Conservation (phyloP, 2,329 filamentous ascomycete genomes). For the Neofusicoccum kwambonambiense region DNA sequence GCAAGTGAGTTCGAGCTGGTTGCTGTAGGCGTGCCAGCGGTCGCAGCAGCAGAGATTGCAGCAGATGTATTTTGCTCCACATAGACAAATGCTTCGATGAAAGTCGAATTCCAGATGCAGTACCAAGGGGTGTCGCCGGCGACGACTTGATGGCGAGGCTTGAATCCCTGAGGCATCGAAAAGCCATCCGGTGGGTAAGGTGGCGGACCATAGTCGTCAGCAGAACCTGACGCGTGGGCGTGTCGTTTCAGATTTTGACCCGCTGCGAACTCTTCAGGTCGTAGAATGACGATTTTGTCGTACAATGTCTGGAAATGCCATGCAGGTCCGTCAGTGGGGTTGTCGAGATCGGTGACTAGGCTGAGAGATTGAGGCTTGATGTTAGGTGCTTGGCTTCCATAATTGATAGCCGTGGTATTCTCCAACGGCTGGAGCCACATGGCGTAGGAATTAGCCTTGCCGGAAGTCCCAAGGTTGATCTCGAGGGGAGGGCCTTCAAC, state of each 20-base stretch:
- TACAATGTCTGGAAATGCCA: slow-evolving; percentile 63
- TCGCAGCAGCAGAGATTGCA: slow-evolving; percentile 26
- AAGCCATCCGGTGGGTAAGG: not conserved
- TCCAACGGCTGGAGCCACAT: slow-evolving; percentile 28
- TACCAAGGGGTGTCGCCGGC: slow-evolving; percentile 66
- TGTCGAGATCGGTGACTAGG: slow-evolving; percentile 58
- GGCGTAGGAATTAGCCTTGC: not conserved
- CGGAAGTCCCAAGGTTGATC: not conserved
- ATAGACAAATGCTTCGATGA: slow-evolving; percentile 67
- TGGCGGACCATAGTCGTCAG: not conserved
- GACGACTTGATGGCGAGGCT: slow-evolving; percentile 44
- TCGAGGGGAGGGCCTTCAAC: slow-evolving; percentile 18
- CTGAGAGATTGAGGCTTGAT: slow-evolving; percentile 50
- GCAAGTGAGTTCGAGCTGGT: slow-evolving; percentile 22
- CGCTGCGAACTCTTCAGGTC: slow-evolving; percentile 36
- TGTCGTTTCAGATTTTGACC: slow-evolving; percentile 22
- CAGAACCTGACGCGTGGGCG: not conserved
- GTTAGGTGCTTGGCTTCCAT: slow-evolving; percentile 62
- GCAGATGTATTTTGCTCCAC: slow-evolving; percentile 52
- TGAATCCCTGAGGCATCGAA: slow-evolving; percentile 14
- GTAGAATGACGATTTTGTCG: slow-evolving; percentile 62
- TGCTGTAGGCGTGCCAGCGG: slow-evolving; percentile 22
- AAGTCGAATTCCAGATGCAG: slow-evolving; percentile 67
- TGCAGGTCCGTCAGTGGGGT: slow-evolving; percentile 58
- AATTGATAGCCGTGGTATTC: slow-evolving; percentile 48